These are phyloP conservation scores for Beauveria sp. DNA, from an alignment of 2,329 filamentous ascomycete genomes.

Conservation along the genomic window DNA sequence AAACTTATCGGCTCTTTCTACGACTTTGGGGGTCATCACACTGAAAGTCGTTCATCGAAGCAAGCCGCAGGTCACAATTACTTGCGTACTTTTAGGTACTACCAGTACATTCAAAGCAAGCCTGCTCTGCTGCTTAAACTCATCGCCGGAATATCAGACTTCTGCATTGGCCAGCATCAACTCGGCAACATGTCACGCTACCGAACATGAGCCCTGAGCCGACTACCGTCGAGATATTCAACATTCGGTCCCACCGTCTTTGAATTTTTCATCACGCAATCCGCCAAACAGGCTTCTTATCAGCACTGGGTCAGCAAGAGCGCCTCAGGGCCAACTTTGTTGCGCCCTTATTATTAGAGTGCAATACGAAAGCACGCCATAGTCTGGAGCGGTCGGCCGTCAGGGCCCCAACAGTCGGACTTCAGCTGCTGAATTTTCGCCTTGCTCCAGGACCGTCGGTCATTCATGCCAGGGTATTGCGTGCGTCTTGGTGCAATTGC, in stretches of 20 bases:
- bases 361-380: constrained; percentile 2
- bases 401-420: background rate
- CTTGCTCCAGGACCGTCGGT: background rate
- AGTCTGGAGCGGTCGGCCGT: constrained; percentile 1
- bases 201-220: background rate
- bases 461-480: background rate
- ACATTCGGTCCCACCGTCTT: background rate
- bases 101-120: background rate
- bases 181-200: background rate
- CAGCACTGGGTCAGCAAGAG: background rate
- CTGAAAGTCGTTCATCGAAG: too few species aligned
- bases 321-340: background rate
- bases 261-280: background rate
- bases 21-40: too few species aligned
- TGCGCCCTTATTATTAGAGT: background rate
- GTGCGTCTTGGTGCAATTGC: background rate
- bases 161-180: background rate
- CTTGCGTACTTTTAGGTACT: too few species aligned
- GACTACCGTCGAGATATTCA: background rate
- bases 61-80: too few species aligned
- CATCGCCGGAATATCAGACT: background rate
- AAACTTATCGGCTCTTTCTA: background rate
- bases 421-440: background rate
- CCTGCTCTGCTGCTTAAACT: background rate
- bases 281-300: background rate